A percentile compares a stretch with the other conserved stretches of the same genome.
Evolutionary conservation across 208 protist genomes (phyloP).

Genomic region (Leishmania major): DNA sequence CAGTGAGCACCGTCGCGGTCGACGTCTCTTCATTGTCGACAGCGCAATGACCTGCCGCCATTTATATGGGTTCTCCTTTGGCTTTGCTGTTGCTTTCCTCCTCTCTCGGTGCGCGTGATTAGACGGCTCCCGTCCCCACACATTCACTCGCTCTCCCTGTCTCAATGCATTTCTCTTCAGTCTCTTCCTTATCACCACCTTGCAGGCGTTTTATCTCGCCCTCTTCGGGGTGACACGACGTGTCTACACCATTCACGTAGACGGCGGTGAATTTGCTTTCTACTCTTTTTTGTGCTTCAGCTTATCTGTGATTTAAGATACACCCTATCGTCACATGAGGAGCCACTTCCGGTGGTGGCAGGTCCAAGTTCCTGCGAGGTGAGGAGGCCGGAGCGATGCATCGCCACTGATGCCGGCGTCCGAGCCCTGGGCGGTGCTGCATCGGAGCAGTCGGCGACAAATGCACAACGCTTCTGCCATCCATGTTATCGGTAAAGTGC

Average conservation of each 20-base stretch:
- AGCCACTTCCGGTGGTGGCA: not conserved
- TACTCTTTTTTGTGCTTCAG: not conserved
- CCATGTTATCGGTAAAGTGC: not conserved
- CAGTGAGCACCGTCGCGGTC: not conserved
- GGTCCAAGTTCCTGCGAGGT: not conserved
- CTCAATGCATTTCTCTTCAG: not conserved
- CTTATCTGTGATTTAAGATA: not conserved
- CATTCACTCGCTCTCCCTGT: not conserved
- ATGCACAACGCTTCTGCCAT: not conserved
- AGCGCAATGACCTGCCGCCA: not conserved
- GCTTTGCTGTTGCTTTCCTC: not conserved
- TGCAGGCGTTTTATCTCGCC: not conserved
- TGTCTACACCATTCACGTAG: not conserved
- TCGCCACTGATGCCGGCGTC: not conserved
- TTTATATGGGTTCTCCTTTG: not conserved
- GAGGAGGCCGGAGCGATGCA: not conserved
- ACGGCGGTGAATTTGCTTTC: not conserved
- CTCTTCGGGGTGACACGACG: not conserved
- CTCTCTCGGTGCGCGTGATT: not conserved
- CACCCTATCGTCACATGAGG: not conserved
- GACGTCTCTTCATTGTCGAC: not conserved
- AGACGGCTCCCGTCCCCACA: not conserved
- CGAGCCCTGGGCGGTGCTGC: not conserved
- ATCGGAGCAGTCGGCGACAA: not conserved
- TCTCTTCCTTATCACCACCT: not conserved